phyloP scores from a whole-genome alignment of 331 rosid species.

The Stylosanthes scabra region DNA sequence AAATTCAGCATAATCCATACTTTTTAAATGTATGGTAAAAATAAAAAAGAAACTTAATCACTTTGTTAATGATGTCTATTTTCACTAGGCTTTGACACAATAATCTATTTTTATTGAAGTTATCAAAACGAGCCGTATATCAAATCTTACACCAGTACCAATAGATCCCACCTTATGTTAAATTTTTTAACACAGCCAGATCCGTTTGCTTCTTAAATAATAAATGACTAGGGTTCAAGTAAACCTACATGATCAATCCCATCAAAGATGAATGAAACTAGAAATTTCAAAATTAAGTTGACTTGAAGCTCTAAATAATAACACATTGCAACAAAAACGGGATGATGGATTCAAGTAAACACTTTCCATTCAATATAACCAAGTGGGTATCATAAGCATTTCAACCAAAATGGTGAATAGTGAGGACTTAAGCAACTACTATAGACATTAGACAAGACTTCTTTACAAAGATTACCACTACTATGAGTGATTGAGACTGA shows the following conservation, averaged over 20 bases:
- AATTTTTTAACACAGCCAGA: neutral
- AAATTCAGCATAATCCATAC: too few species aligned
- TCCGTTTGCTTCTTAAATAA: neutral
- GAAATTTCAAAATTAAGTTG: slow-evolving; percentile 20
- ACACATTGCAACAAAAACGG: slow-evolving; percentile 22
- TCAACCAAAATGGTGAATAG: slow-evolving; percentile 29
- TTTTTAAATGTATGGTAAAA: too few species aligned
- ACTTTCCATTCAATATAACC: slow-evolving; percentile 21
- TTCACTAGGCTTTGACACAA: too few species aligned
- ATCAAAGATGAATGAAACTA: slow-evolving; percentile 18
- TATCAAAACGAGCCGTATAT: too few species aligned
- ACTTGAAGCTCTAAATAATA: neutral
- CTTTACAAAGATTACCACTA: slow-evolving; percentile 28
- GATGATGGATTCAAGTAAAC: slow-evolving; percentile 19
- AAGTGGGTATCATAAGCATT: neutral
- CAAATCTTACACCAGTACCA: too few species aligned
- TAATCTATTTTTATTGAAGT: too few species aligned
- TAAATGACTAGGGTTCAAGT: neutral
- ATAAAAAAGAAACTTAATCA: too few species aligned
- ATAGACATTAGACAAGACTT: slow-evolving; percentile 16
- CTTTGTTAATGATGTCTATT: too few species aligned
- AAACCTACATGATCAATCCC: neutral
- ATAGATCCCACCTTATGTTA: neutral
- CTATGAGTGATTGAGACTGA: slow-evolving; percentile 46
- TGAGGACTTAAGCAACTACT: slow-evolving; percentile 29